Evolutionary conservation across 192 early-diverging fungal genomes (phyloP).

Genomic region (Backusella westeae): DNA sequence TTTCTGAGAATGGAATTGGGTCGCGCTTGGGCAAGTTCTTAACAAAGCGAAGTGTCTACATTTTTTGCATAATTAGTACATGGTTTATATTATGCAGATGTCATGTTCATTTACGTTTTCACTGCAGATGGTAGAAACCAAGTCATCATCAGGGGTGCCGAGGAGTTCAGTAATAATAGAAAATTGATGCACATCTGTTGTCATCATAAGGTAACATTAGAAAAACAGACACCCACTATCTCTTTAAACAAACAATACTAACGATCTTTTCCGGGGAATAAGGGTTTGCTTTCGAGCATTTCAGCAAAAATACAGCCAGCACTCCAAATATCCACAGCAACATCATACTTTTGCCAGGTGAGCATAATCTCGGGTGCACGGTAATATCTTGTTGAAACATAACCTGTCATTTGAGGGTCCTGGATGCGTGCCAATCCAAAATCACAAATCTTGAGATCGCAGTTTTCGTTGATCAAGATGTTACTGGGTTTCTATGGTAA

Average conservation of each 20-base stretch:
- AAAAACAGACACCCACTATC: not conserved
- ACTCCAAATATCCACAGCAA: conserved; percentile 96
- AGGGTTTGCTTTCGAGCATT: conserved; percentile 93
- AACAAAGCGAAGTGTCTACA: conserved; percentile 85
- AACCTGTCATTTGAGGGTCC: conserved; percentile 96
- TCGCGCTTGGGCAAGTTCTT: conserved; percentile 81
- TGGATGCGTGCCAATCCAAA: conserved; percentile 95
- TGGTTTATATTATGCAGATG: not conserved
- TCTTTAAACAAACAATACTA: conserved; percentile 32
- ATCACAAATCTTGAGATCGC: conserved; percentile 98
- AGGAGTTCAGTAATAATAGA: conserved; percentile 92
- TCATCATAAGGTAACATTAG: not conserved
- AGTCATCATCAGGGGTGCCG: conserved; percentile 89
- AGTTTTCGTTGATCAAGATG: conserved; percentile 96
- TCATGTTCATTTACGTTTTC: conserved; percentile 65
- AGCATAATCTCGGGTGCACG: conserved; percentile 99
- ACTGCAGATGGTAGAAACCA: conserved; percentile 89
- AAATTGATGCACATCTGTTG: conserved; percentile 88
- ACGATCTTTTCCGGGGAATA: conserved; percentile 96
- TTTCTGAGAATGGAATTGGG: conserved; percentile 75
- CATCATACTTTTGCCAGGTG: conserved; percentile 96
- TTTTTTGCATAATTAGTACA: not conserved
- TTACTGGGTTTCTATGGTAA: conserved; percentile 81
- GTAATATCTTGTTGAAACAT: conserved; percentile 97
- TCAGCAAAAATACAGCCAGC: conserved; percentile 94